Evolutionary conservation across 192 early-diverging fungal genomes (phyloP), one percentile per base, ranked within the genome.

Genomic region (Pilobolus umbonatus): DNA sequence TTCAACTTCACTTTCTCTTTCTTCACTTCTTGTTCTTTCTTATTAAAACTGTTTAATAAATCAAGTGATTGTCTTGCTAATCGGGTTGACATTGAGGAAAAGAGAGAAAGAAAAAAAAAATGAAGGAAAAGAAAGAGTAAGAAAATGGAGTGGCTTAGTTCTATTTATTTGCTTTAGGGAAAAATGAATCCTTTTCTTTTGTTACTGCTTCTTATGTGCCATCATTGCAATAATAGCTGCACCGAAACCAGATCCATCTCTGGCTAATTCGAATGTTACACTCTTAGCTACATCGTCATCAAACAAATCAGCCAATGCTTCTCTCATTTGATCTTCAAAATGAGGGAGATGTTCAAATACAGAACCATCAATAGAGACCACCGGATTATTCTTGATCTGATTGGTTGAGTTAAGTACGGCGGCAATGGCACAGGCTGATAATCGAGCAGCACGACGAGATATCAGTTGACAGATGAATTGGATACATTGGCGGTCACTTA

Each of bases 241-340:
- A 40, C 95, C 93, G 19, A 92, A 79, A 49, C 95, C 89, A 50
- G 86, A 86, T 11, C 92, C 90, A 75, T 94, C 91, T 48, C 83
- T 80, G 46, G 89, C 85, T 60, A 87, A 78, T 25, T 70, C 82
- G 26, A 93, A 79, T 8, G 72, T 67, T 58, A 90, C 76, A 62
- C 87, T 86, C 47, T 87, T 78, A 35, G 80, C 75, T 50, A 84
- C 72, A 8, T 65, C 67, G 0, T 60, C 34, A 0, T 91, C 88
- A 64, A 95, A 77, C 47, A 91, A 71, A 70, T 88, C 89, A 53
- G 74, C 72, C 44, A 93, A 69, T 9, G 88, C 82, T 31, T 85
- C 78, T n/a, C 78, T 68, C 80, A 98, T 85, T 48, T 88, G 79
- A n/a, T 84, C 72, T 46, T 85, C 79, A 62, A 87, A 93, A 63